Percentiles rank a stretch among this genome's conserved stretches.
Evolutionary conservation across 2,329 filamentous ascomycete genomes (phyloP).

Genomic region (Malbranchea zuffiana): DNA sequence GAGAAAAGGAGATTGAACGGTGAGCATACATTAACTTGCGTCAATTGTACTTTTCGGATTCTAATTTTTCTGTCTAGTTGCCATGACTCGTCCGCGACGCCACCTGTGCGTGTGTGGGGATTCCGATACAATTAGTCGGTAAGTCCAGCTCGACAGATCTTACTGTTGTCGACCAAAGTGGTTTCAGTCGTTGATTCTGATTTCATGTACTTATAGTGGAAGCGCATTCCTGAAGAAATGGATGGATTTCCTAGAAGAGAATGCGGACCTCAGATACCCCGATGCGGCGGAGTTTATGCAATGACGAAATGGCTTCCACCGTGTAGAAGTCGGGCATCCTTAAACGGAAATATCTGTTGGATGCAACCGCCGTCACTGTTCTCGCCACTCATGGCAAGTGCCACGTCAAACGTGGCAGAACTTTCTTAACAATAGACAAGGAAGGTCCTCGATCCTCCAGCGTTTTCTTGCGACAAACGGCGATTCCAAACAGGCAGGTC

Average conservation of each 20-base stretch:
- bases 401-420: no score
- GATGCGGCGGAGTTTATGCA: constrained; percentile 40
- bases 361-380: no score
- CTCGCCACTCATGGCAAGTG: no score
- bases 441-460: no score
- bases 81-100: constrained; percentile 89
- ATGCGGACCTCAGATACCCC: constrained; percentile 83
- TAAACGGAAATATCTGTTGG: no score
- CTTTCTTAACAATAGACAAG: no score
- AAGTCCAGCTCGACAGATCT: constrained; percentile 45
- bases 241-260: constrained; percentile 84
- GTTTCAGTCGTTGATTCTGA: no score
- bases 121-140: constrained; percentile 83
- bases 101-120: constrained; percentile 88
- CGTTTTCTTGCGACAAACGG: no score
- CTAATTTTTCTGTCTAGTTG: constrained; percentile 47
- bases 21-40: constrained; percentile 36
- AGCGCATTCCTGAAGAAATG: constrained; percentile 76
- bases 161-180: no score
- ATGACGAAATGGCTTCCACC: no score
- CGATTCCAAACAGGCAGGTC: no score
- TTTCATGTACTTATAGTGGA: constrained; percentile 48
- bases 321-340: no score
- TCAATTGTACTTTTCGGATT: neutral
- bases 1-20: constrained; percentile 90